These are phyloP conservation scores for Xylaria scruposa DNA, from an alignment of 495 filamentous ascomycete species.

Conservation along the genomic window DNA sequence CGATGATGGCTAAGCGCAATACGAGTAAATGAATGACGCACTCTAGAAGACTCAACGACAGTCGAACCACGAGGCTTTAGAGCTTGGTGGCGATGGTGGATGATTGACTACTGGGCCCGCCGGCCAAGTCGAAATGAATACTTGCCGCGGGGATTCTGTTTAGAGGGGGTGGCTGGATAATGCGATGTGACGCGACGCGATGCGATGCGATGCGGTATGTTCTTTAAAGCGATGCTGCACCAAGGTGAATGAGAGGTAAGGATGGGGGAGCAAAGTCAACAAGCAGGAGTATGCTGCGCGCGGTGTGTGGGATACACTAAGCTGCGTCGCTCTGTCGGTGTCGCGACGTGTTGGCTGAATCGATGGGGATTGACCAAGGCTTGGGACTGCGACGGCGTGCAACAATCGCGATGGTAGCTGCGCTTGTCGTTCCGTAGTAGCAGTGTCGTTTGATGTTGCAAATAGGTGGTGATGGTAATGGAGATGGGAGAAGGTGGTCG, in stretches of 20 bases:
- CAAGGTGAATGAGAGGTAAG: background rate
- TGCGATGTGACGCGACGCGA: background rate
- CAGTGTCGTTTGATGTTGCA: background rate
- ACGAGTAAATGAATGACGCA: slow-evolving; percentile 19
- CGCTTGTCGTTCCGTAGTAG: background rate
- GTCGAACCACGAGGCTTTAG: slow-evolving; percentile 4
- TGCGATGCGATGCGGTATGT: slow-evolving; percentile 4
- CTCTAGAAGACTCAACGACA: slow-evolving; percentile 16
- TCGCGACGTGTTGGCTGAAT: background rate
- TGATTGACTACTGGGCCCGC: slow-evolving; percentile 27
- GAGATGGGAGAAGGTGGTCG: background rate
- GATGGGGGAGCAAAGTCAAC: background rate
- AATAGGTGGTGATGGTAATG: slow-evolving; percentile 6
- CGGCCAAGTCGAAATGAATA: slow-evolving; percentile 26
- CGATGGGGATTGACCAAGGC: background rate
- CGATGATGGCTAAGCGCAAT: slow-evolving; percentile 10
- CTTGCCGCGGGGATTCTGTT: slow-evolving; percentile 18
- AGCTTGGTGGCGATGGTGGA: background rate
- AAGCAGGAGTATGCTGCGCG: background rate
- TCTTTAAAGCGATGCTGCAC: background rate
- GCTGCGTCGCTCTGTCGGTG: background rate
- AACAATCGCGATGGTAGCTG: background rate
- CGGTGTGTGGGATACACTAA: background rate
- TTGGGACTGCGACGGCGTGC: background rate
- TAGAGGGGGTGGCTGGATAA: background rate